Base-by-base conservation (phyloP, 2,329 filamentous ascomycete species). In the Teratosphaeria epicoccoides region DNA sequence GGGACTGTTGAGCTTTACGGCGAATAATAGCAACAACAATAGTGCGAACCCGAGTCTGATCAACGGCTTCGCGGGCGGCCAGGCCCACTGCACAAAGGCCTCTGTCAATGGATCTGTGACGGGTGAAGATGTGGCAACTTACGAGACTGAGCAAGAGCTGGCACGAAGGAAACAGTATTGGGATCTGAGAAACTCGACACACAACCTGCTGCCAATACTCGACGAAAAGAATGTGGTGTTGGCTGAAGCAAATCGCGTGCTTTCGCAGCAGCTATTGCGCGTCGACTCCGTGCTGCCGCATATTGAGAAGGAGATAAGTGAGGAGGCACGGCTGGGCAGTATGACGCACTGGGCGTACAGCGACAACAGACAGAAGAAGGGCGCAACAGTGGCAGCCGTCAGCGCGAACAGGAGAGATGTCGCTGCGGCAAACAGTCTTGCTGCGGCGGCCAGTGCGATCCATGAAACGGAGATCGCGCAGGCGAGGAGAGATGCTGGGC, bases 221-320 rank as follows among this genome's bases (percentile, higher is more conserved):
- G 93, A 98, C 65, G 93, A 98, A 71, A 98, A 98, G 72, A 95
- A 96, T 60, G 90, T 96, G 61, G 93, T 98, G 60, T 85, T 97
- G 52, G 85, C 87, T 33, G 94, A 91, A 14, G 91, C 93, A 50
- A 93, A 91, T 62, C 87, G 95, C 60, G 88, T 90, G 45, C 80
- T 97, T 11, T 82, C 88, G 58, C 87, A 87, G 65, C 89, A 96
- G 64, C 77, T 96, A 29, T 74, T 80, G 54, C 87, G 94, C 49
- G 82, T 96, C 64, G 87, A 95, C 66, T 84, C 87, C 60, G 84
- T 94, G 26, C 95, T 87, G 77, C 85, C 88, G 20, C 84, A 90
- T 70, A 81, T 97, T 52, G 85, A 94, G 57, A 76, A 78, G 54
- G 93, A 98, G 68, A 88, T 98, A 64, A 95, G 88, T 70, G 89